phyloP scores from a whole-genome alignment of 768 basidiomycete genomes.

The Mrakia blollopis region DNA sequence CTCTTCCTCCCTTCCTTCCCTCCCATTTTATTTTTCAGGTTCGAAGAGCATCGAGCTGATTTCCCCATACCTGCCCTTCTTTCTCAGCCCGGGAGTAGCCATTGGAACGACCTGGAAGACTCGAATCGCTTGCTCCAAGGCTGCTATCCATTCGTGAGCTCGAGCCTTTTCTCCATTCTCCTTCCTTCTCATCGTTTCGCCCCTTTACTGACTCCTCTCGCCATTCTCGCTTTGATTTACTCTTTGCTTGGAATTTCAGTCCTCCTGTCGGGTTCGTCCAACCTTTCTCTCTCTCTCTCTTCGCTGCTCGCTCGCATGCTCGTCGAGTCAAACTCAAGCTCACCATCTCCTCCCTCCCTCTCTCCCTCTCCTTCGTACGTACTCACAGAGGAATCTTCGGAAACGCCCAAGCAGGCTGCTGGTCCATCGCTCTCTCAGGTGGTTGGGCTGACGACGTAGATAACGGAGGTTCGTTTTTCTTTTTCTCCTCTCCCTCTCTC shows the following conservation, averaged over 20 bases:
- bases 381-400: constrained; percentile 69
- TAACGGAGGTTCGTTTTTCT: constrained; percentile 29
- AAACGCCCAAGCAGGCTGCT: constrained; percentile 60
- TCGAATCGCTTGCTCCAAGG: background rate
- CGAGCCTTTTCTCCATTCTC: background rate
- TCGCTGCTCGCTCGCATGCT: background rate
- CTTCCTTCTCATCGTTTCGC: background rate
- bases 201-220: background rate
- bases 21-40: too few species aligned
- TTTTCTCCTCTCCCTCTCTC: background rate
- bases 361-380: too few species aligned
- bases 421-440: constrained; percentile 80
- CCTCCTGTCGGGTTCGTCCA: background rate
- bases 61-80: background rate
- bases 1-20: background rate
- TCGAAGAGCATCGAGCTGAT: too few species aligned
- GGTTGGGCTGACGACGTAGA: constrained; percentile 47
- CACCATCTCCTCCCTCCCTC: background rate
- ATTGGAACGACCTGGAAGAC: background rate
- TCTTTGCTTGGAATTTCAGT: background rate
- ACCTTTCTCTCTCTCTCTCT: background rate
- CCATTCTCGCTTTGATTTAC: background rate
- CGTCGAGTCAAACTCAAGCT: background rate
- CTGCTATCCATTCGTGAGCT: background rate
- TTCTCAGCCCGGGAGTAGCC: background rate